Conservation (phyloP, 2,329 filamentous ascomycete genomes). For the Monilinia polystroma region DNA sequence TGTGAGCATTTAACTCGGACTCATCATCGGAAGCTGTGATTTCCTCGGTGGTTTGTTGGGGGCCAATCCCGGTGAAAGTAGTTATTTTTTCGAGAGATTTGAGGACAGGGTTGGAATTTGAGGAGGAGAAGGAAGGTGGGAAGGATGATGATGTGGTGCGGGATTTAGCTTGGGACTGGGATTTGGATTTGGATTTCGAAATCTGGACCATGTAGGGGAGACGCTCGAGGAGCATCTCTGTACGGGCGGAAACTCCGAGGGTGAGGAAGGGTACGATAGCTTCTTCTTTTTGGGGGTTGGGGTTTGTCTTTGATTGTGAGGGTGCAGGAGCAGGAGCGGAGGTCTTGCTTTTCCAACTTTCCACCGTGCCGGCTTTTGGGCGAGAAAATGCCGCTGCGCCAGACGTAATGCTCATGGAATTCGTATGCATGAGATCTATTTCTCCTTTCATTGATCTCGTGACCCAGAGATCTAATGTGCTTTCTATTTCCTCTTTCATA, state of each 20-base stretch:
- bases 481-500: constrained; percentile 76
- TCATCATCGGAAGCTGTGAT: constrained; percentile 42
- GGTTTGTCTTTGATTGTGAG: not conserved
- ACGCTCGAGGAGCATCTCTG: constrained; percentile 77
- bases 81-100: constrained; percentile 12
- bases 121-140: not conserved
- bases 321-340: not conserved
- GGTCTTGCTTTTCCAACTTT: constrained; percentile 39
- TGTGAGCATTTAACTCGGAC: not conserved
- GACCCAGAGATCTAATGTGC: constrained; percentile 68
- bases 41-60: constrained; percentile 39
- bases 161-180: constrained; percentile 29
- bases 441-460: constrained; percentile 59
- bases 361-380: constrained; percentile 41
- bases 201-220: constrained; percentile 83
- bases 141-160: not conserved
- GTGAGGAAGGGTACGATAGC: constrained; percentile 50
- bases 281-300: constrained; percentile 25
- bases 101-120: not conserved
- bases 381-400: constrained; percentile 52
- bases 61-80: constrained; percentile 12
- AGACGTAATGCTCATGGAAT: constrained; percentile 45
- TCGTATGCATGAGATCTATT: constrained; percentile 22
- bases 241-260: constrained; percentile 61
- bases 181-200: constrained; percentile 40